Conservation (phyloP, 495 filamentous ascomycete species). For the Podospora australis region DNA sequence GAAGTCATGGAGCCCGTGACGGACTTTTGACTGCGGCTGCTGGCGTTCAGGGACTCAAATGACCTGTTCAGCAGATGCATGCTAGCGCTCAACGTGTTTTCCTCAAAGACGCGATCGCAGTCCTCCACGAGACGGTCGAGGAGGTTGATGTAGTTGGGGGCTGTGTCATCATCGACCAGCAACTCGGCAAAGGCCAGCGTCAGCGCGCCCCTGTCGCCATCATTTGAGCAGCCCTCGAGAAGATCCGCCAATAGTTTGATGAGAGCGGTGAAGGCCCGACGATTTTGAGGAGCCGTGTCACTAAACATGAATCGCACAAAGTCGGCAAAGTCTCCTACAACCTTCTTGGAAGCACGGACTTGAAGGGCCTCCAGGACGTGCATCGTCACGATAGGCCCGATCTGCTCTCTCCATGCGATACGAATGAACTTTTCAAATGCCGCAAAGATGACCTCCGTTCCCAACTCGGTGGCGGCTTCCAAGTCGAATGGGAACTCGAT, state of each 20-base stretch:
- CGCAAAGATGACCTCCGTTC: constrained; percentile 84
- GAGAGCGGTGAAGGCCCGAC: constrained; percentile 75
- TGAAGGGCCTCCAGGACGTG: constrained; percentile 63
- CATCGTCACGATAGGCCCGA: constrained; percentile 70
- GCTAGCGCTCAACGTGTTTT: constrained; percentile 42
- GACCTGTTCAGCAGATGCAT: constrained; percentile 25
- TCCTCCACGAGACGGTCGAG: constrained; percentile 91
- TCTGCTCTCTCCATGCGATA: constrained; percentile 81
- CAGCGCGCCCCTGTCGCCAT: constrained; percentile 83
- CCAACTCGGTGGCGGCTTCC: constrained; percentile 65
- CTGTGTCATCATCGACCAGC: constrained; percentile 66
- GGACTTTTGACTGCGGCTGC: constrained; percentile 38
- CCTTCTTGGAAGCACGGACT: constrained; percentile 62
- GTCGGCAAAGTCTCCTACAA: constrained; percentile 76
- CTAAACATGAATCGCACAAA: constrained; percentile 69
- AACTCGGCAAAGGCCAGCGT: constrained; percentile 89
- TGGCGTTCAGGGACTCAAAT: constrained; percentile 44
- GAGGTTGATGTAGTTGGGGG: constrained; percentile 81
- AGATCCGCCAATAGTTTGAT: constrained; percentile 83
- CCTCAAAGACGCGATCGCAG: constrained; percentile 79
- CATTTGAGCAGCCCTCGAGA: constrained; percentile 88
- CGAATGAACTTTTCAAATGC: constrained; percentile 92
- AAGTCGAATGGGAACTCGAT: constrained; percentile 73
- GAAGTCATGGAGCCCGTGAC: constrained; percentile 47
- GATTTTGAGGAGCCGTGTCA: constrained; percentile 87